Base-by-base conservation (phyloP, 2,329 filamentous ascomycete species). In the Colletotrichum echinochloae region DNA sequence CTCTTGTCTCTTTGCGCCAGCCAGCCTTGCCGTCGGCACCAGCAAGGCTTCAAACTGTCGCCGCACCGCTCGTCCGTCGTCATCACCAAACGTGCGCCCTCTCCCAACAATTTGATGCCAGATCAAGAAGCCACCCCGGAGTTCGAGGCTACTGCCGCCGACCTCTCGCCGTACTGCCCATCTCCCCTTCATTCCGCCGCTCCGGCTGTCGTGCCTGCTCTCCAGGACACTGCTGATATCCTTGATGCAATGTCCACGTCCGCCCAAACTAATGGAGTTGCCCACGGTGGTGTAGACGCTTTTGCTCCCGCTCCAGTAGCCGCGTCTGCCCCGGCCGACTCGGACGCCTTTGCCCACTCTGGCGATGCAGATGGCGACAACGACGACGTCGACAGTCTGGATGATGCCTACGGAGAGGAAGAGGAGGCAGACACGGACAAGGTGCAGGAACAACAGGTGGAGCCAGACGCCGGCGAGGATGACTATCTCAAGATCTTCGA, bases 401-500 rank as follows among this genome's bases (percentile, higher is more conserved):
- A 84, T 77, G 83, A 85, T 73, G 80, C 81, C 35, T 87, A 87
- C 76, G 81, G 78, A 76, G 81, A 84, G 60, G 78, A 81, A 67
- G 78, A 78, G 52, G 73, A 79, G 62, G 78, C 80, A 41, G 70
- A 72, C 52, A 72, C 74, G 54, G 72, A 74, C 51, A 77, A 77
- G 66, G 75, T 73, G 54, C 78, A 75, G 60, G 72, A 75, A 70
- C 75, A 75, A 66, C 77, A 77, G 60, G 67, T 71, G 54, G 75
- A 75, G 26, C 72, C 74, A 46, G 77, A 75, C 48, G 69, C 75
- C 54, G 65, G 77, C 78, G 82, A 80, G 77, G 84, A 86, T 81
- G 84, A 86, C 74, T 85, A 86, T 79, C 83, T 83, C 75, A 86
- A 83, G 77, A 84, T 81, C 46, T 85, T 86, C 82, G 83, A 86